Evolutionary conservation across 2,329 filamentous ascomycete species (phyloP).

Genomic region (Sordariomycetes sp.): DNA sequence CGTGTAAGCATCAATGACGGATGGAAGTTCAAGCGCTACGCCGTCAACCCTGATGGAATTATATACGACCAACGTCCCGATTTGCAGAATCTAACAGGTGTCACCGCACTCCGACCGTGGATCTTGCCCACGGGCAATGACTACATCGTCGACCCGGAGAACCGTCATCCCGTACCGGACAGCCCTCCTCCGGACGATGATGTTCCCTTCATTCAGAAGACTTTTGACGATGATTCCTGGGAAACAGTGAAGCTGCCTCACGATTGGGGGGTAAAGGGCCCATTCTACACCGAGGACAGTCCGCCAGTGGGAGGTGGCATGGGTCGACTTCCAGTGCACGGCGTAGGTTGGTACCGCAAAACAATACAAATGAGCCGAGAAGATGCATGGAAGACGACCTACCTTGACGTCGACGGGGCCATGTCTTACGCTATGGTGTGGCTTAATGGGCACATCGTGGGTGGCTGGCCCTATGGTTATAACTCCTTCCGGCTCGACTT

Average conservation of each 20-base stretch:
- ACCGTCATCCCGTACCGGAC: slow-evolving; percentile 18
- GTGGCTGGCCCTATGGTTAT: slow-evolving; percentile 42
- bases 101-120: too few relatives aligned
- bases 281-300: slow-evolving; percentile 23
- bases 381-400: slow-evolving; percentile 27
- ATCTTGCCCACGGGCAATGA: slow-evolving; percentile 30
- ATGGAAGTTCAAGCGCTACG: slow-evolving; percentile 28
- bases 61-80: slow-evolving; percentile 14
- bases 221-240: slow-evolving; percentile 31
- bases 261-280: slow-evolving; percentile 39
- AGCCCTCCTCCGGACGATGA: slow-evolving; percentile 17
- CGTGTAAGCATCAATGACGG: slow-evolving; percentile 22
- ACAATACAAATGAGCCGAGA: slow-evolving; percentile 19
- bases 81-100: slow-evolving; percentile 7
- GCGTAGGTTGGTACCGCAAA: slow-evolving; percentile 43
- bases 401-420: slow-evolving; percentile 40
- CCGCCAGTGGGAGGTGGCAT: slow-evolving; percentile 26
- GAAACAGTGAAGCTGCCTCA: slow-evolving; percentile 31
- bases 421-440: slow-evolving; percentile 43
- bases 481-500: slow-evolving; percentile 41
- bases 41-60: slow-evolving; percentile 23
- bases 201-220: slow-evolving; percentile 18
- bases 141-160: slow-evolving; percentile 21
- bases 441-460: slow-evolving; percentile 38
- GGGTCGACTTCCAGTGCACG: slow-evolving; percentile 36